Evolutionary conservation across 179 eudicot genomes (phyloP).

Genomic region (Vitellaria paradoxa): DNA sequence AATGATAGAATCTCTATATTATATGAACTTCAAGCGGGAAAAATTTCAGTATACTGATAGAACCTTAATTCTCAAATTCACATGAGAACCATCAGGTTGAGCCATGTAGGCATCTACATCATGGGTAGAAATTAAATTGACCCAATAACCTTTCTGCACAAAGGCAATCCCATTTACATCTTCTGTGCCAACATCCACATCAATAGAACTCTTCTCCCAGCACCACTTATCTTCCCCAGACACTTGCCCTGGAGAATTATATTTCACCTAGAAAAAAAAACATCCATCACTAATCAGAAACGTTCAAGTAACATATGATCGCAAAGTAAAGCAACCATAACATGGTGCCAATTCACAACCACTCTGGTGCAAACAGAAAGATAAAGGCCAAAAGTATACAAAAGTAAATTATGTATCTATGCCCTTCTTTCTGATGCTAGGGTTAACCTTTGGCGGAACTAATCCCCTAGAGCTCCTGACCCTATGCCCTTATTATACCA

Average conservation of each 20-base stretch:
- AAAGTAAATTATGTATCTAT: neutral
- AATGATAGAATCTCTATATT: neutral
- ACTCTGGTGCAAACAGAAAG: conserved; percentile 8
- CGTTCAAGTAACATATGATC: neutral
- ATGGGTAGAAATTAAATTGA: conserved; percentile 75
- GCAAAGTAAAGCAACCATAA: conserved; percentile 13
- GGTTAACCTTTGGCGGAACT: too few relatives aligned
- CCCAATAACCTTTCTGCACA: conserved; percentile 87
- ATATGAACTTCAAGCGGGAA: neutral
- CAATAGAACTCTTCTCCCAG: conserved; percentile 71
- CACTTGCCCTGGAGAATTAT: conserved; percentile 34
- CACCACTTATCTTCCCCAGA: conserved; percentile 79
- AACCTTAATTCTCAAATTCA: conserved; percentile 72
- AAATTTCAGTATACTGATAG: neutral
- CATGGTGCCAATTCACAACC: neutral
- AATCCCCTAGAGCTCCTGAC: too few relatives aligned
- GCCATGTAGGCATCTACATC: conserved; percentile 67
- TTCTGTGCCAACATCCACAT: conserved; percentile 73
- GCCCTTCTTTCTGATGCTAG: neutral
- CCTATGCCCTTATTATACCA: neutral
- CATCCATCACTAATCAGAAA: neutral
- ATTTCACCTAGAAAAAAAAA: conserved; percentile 57
- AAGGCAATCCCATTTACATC: conserved; percentile 67
- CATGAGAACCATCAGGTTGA: conserved; percentile 67
- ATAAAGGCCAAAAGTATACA: neutral